Evolutionary conservation across 179 eudicot genomes (phyloP), one percentile per base, ranked within the genome.

Genomic region (Drosera spatulata): DNA sequence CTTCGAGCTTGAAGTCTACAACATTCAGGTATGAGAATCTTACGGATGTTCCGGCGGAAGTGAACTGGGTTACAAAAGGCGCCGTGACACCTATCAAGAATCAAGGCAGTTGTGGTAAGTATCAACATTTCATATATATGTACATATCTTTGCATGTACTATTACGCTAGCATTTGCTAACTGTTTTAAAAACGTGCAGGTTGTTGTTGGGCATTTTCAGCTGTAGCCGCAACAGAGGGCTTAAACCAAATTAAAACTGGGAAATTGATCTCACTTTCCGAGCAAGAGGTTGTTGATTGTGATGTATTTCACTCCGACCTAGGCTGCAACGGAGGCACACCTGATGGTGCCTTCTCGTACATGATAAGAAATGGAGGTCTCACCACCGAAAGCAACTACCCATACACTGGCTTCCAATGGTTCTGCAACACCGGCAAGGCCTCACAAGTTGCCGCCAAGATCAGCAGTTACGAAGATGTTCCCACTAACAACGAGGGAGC

Each of bases 161-260:
- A 47, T 47, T 7, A 12, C 10, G 1, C 2, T 12, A 47, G 8
- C 10, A 7, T 1, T 0, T 22, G 33, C 33, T 22, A 22, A 22
- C 1, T 22, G 33, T 1, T 22, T 22, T 22, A 22, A 22, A 22
- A 22, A 22, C 33, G 50, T 22, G 33, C 33, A 22, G 33, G 33
- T 22, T 22, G 33, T 22, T 22, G 33, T 22, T 22, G 33, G 33
- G 50, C 50, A 47, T 47, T 47, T 12, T 47, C 50, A 12, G 50
- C 50, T 7, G 12, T 47, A 2, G 50, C 50, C 8, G 8, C 50
- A 47, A 66, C 69, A 10, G 80, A 76, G 60, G 69, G 80, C 60
- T n/a, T 69, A 55, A 61, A 61, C 65, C 61, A 64, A 42, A 64
- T 64, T 53, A 64, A 64, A 53, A 55, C 60, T 6, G 67, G 67